Evolutionary conservation across 2,329 filamentous ascomycete genomes (phyloP).

Genomic region (Microsporum canis): DNA sequence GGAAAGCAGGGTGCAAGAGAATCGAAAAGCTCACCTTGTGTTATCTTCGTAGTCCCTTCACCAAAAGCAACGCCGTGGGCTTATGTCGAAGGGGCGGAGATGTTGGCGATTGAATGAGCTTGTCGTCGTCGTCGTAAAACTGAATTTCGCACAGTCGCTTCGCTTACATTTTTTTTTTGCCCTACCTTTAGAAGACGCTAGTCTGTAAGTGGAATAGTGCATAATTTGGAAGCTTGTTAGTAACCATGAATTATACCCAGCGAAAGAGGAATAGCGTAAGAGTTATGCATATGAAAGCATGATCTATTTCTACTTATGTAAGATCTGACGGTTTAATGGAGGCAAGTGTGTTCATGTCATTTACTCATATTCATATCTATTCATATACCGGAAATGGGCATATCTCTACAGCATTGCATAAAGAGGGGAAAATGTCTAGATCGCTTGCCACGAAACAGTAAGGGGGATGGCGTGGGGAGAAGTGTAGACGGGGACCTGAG

Average conservation of each 20-base stretch:
- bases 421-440: not conserved
- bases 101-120: conserved; percentile 31
- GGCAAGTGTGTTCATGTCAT: not conserved
- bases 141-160: conserved; percentile 37
- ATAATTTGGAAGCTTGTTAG: not conserved
- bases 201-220: conserved; percentile 16
- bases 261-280: not conserved
- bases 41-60: conserved; percentile 33
- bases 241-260: not conserved
- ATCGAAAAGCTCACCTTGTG: conserved; percentile 31
- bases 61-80: conserved; percentile 31
- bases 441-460: conserved; percentile 21
- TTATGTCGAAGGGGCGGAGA: conserved; percentile 24
- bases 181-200: conserved; percentile 29
- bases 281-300: not conserved
- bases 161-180: conserved; percentile 30
- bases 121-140: conserved; percentile 26
- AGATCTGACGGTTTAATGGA: not conserved
- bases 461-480: conserved; percentile 18
- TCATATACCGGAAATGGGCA: not conserved
- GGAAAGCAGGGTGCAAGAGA: conserved; percentile 6
- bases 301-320: not conserved
- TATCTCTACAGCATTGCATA: not conserved
- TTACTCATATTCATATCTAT: not conserved
- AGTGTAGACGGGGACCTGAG: conserved; percentile 23